phyloP scores from a whole-genome alignment of 768 basidiomycete species.

The Lactarius quietus region DNA sequence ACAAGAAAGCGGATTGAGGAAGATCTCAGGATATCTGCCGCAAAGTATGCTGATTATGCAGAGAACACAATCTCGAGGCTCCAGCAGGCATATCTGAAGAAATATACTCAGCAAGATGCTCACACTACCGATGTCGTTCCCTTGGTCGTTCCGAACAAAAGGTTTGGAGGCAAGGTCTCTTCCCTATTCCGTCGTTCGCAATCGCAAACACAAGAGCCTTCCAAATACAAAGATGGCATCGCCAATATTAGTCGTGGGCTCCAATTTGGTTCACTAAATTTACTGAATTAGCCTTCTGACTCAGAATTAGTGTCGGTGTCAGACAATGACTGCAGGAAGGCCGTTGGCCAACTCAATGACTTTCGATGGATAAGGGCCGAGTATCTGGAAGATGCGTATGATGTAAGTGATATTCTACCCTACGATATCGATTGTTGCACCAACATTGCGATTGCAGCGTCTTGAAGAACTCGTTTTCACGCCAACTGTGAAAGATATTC shows the following conservation, averaged over 20 bases:
- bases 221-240: slow-evolving; percentile 82
- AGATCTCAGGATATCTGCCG: slow-evolving; percentile 73
- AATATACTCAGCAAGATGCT: slow-evolving; percentile 48
- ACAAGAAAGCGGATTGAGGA: slow-evolving; percentile 88
- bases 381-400: slow-evolving; percentile 77
- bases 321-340: slow-evolving; percentile 90
- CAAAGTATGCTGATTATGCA: slow-evolving; percentile 75
- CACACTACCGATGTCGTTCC: slow-evolving; percentile 42
- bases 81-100: slow-evolving; percentile 75
- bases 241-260: background rate
- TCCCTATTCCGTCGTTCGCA: too few relatives aligned
- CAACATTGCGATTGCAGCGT: slow-evolving; percentile 47
- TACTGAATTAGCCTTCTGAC: slow-evolving; percentile 1
- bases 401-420: slow-evolving; percentile 41
- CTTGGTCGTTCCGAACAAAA: slow-evolving; percentile 25
- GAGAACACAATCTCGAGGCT: slow-evolving; percentile 76
- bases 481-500: slow-evolving; percentile 52
- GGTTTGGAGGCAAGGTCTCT: background rate
- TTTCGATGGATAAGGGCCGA: slow-evolving; percentile 76
- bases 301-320: too few relatives aligned
- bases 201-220: slow-evolving; percentile 47
- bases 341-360: slow-evolving; percentile 87
- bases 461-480: slow-evolving; percentile 73
- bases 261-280: background rate
- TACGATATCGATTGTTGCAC: background rate